These are phyloP conservation scores for Drechslera avenae DNA, from an alignment of 2,329 filamentous ascomycete species.

Conservation along the genomic window DNA sequence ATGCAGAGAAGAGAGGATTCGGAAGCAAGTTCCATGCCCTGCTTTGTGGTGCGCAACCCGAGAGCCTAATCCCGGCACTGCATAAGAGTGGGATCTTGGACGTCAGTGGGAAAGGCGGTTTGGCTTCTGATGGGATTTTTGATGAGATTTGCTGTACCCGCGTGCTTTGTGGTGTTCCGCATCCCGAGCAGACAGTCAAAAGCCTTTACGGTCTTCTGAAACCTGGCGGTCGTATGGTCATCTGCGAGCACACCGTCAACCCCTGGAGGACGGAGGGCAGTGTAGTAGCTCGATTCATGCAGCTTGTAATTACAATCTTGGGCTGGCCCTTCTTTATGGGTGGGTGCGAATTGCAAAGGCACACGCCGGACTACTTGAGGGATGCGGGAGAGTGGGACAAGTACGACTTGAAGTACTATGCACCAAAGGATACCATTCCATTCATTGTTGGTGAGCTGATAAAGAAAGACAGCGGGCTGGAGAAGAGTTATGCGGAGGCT, in stretches of 20 bases:
- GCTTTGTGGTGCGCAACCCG: conserved; percentile 54
- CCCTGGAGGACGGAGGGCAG: conserved; percentile 56
- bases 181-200: conserved; percentile 52
- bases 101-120: conserved; percentile 24
- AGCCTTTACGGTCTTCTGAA: conserved; percentile 58
- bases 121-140: conserved; percentile 51
- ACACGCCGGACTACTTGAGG: conserved; percentile 54
- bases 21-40: conserved; percentile 57
- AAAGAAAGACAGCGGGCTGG: conserved; percentile 32
- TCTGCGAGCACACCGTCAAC: conserved; percentile 62
- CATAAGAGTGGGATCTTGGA: conserved; percentile 50
- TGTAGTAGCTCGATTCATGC: conserved; percentile 52
- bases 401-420: conserved; percentile 53
- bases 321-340: conserved; percentile 61
- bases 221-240: conserved; percentile 60
- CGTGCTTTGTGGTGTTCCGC: conserved; percentile 61
- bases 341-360: conserved; percentile 57
- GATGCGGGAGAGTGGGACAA: conserved; percentile 56
- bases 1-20: conserved; percentile 51
- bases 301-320: conserved; percentile 52
- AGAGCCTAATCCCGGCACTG: conserved; percentile 54
- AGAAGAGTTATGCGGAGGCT: conserved; percentile 29
- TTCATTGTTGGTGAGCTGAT: conserved; percentile 46
- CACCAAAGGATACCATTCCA: conserved; percentile 36
- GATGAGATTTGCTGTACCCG: conserved; percentile 61